Percentiles rank a stretch among this genome's conserved stretches.
Evolutionary conservation across 441 rosid species (phyloP).

Genomic region (Rhodomyrtus psidioides): DNA sequence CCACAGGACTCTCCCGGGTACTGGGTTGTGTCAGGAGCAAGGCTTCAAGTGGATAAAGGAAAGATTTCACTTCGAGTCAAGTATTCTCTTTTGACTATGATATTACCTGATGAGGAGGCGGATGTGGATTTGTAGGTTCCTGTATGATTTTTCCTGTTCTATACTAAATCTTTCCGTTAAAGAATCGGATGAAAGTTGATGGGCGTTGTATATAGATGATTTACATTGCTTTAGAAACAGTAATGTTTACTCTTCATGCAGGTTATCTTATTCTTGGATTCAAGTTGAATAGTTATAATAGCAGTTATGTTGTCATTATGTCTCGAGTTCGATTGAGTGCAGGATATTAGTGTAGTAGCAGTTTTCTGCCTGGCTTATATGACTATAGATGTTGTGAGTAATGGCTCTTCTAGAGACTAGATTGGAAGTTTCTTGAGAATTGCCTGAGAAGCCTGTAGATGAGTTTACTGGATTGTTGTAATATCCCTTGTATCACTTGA

Average conservation of each 20-base stretch:
- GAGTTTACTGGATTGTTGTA: not conserved
- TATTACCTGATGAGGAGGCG: conserved; percentile 61
- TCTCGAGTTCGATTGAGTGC: not conserved
- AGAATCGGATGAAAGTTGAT: not conserved
- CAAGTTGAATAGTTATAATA: not conserved
- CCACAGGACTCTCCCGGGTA: conserved; percentile 92
- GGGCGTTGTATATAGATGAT: not conserved
- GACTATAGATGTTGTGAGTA: not conserved
- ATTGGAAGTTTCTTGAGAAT: not conserved
- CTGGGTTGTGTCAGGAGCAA: conserved; percentile 97
- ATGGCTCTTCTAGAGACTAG: not conserved
- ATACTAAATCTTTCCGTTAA: not conserved
- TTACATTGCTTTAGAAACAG: not conserved
- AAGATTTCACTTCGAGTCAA: conserved; percentile 81
- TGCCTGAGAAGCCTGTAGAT: not conserved
- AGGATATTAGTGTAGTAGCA: not conserved
- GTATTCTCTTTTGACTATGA: conserved; percentile 72
- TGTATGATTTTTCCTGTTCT: not conserved
- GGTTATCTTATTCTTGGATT: not conserved
- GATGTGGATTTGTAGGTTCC: not conserved
- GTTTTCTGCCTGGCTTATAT: not conserved
- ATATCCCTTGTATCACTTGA: not conserved
- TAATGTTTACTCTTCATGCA: not conserved
- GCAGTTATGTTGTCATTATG: not conserved
- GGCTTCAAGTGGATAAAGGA: conserved; percentile 71